A percentile compares a stretch with the other conserved stretches of the same genome.
phyloP scores from a whole-genome alignment of 2,329 filamentous ascomycete genomes.

The Nannizzia gypsea region DNA sequence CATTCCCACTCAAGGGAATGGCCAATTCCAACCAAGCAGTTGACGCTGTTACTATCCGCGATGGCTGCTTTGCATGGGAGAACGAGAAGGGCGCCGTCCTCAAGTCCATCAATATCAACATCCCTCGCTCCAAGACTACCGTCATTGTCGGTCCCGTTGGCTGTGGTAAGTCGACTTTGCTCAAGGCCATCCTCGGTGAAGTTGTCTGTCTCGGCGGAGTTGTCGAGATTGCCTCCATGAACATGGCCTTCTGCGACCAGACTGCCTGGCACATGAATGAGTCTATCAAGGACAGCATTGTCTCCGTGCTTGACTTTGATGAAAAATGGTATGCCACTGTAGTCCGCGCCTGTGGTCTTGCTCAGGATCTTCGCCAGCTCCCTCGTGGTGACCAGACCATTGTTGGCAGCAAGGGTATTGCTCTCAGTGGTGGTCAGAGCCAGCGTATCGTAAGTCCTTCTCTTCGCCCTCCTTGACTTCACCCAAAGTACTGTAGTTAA shows the following conservation, averaged over 20 bases:
- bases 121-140: constrained; percentile 35
- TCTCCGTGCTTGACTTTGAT: constrained; percentile 28
- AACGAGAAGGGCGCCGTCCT: constrained; percentile 30
- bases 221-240: constrained; percentile 22
- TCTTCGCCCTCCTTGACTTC: neutral
- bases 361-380: constrained; percentile 31
- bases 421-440: constrained; percentile 43
- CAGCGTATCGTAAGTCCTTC: constrained; percentile 35
- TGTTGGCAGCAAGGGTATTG: constrained; percentile 41
- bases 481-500: neutral
- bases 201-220: constrained; percentile 25
- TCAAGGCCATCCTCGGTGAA: constrained; percentile 37
- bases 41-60: constrained; percentile 31
- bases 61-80: constrained; percentile 40
- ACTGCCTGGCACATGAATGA: constrained; percentile 33
- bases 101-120: constrained; percentile 30
- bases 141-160: constrained; percentile 42
- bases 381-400: constrained; percentile 34
- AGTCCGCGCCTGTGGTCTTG: constrained; percentile 27
- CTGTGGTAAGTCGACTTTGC: constrained; percentile 43
- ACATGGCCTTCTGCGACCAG: constrained; percentile 33
- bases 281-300: constrained; percentile 31
- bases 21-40: constrained; percentile 10
- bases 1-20: constrained; percentile 11
- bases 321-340: constrained; percentile 29